These are phyloP conservation scores for Pichia sp. DNA, from an alignment of 1,139 yeast species.

Conservation along the genomic window DNA sequence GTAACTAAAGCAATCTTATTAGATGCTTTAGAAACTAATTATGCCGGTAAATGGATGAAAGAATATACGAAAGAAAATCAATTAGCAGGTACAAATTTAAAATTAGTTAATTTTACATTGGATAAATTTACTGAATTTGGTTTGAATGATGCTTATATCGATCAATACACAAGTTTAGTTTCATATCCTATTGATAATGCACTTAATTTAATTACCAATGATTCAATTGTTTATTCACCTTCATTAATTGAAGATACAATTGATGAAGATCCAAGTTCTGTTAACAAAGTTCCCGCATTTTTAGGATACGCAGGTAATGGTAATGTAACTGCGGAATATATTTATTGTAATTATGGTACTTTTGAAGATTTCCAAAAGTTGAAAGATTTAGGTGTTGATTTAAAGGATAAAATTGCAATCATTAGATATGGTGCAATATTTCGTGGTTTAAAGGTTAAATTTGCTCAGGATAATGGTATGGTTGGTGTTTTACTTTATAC, in stretches of 20 bases:
- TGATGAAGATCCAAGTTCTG: constrained; percentile 63
- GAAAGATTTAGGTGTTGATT: constrained; percentile 38
- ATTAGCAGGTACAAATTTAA: constrained; percentile 63
- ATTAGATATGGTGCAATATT: constrained; percentile 55
- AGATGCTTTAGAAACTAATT: constrained; percentile 39
- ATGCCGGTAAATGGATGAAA: constrained; percentile 48
- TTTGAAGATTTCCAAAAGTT: constrained; percentile 45
- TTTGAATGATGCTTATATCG: constrained; percentile 40
- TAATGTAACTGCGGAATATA: constrained; percentile 50
- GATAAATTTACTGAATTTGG: constrained; percentile 60
- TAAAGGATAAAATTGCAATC: constrained; percentile 50
- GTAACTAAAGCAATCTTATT: constrained; percentile 16
- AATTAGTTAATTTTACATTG: constrained; percentile 60
- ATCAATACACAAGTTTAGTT: constrained; percentile 52
- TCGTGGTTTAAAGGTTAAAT: constrained; percentile 62
- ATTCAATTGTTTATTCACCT: constrained; percentile 44
- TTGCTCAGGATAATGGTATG: constrained; percentile 61
- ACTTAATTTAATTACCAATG: constrained; percentile 36
- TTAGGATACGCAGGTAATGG: constrained; percentile 69
- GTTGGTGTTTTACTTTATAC: constrained; percentile 53
- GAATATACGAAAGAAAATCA: constrained; percentile 58
- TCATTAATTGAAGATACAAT: constrained; percentile 65
- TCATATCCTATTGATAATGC: constrained; percentile 56
- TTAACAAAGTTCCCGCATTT: constrained; percentile 48
- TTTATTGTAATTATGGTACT: constrained; percentile 60